Base-by-base conservation (phyloP, 306 rosid species). In the Lathyrus aphaca region DNA sequence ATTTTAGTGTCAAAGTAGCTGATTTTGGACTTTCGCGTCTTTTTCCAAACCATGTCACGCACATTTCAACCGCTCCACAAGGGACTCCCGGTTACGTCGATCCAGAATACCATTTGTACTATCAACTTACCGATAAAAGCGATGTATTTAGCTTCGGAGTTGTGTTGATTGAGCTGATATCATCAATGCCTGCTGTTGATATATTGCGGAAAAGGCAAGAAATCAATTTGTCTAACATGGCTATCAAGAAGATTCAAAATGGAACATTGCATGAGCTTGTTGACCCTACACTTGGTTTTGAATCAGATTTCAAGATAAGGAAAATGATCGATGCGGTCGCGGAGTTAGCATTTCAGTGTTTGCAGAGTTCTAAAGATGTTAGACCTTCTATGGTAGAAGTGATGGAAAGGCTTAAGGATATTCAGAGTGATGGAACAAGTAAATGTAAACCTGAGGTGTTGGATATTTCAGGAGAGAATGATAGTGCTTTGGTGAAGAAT, bases 61-160 rank as follows among this genome's bases (percentile, higher is more conserved):
- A 83, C 55, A 21, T 83, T 58, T 83, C 86, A 17, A 83, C 84
- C 0, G 84, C 82, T 2, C 86, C 86, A 57, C 86, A 83, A 38
- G 86, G 84, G n/a, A 79, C 86, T 38, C 86, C 83, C 0, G 81
- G 83, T 4, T 82, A 82, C 6, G 81, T 82, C 6, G 86, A 82
- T 75, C 83, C 84, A 0, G 84, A 82, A 14, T 82, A 82, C 12
- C 73, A 82, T 12, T 66, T 75, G 64, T 79, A 67, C 49, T 86
- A 93, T 63, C 97, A 85, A 19, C 94, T 93, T 0, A 88, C 94
- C 2, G 83, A 82, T 10, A 93, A 85, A 63, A 93, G 98, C 32
- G 97, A 93, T 57, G 97, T 93, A 3, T 93, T 50, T 42, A 90
- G 96, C 83, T 90, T 90, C 0, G 98, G 98, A 0, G 98, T 94